Conservation (phyloP, 495 filamentous ascomycete genomes). For the Hypomontagnella monticulosa region DNA sequence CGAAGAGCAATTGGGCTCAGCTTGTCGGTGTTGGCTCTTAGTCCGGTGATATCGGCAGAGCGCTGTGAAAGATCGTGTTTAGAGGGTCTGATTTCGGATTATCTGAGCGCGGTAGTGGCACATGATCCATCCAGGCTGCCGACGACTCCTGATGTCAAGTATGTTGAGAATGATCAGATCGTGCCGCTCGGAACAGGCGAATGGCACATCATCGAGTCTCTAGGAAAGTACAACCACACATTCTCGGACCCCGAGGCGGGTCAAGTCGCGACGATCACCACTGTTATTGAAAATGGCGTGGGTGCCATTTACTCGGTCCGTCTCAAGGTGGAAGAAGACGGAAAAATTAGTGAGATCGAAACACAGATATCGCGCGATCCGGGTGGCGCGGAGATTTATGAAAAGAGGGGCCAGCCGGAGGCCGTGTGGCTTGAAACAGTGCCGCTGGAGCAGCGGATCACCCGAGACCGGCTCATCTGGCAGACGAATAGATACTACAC, state of each 20-base stretch:
- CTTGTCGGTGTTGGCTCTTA: conserved; percentile 10
- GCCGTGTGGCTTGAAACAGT: conserved; percentile 38
- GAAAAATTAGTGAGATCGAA: conserved; percentile 40
- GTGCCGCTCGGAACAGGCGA: conserved; percentile 37
- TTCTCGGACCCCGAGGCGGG: conserved; percentile 41
- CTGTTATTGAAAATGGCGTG: conserved; percentile 39
- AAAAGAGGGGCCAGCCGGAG: conserved; percentile 34
- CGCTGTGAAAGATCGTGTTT: conserved; percentile 32
- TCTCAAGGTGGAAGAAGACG: conserved; percentile 40
- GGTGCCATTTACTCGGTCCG: conserved; percentile 35
- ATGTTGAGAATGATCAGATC: conserved; percentile 41
- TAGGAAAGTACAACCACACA: conserved; percentile 40
- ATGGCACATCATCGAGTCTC: conserved; percentile 37
- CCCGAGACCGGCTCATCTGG: conserved; percentile 32
- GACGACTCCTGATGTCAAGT: conserved; percentile 31
- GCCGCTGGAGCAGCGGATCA: conserved; percentile 26
- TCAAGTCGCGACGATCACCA: conserved; percentile 40
- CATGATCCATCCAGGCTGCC: conserved; percentile 35
- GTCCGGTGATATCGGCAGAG: conserved; percentile 2
- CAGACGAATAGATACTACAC: conserved; percentile 42
- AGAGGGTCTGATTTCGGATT: conserved; percentile 33
- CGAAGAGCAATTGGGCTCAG: conserved; percentile 9
- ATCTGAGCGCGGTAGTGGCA: conserved; percentile 34
- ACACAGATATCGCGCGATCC: conserved; percentile 39
- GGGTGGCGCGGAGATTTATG: conserved; percentile 26